Percentiles rank a stretch among this genome's conserved stretches.
phyloP scores from a whole-genome alignment of 129 eudicot genomes.

The Rutidosis leptorrhynchoides region DNA sequence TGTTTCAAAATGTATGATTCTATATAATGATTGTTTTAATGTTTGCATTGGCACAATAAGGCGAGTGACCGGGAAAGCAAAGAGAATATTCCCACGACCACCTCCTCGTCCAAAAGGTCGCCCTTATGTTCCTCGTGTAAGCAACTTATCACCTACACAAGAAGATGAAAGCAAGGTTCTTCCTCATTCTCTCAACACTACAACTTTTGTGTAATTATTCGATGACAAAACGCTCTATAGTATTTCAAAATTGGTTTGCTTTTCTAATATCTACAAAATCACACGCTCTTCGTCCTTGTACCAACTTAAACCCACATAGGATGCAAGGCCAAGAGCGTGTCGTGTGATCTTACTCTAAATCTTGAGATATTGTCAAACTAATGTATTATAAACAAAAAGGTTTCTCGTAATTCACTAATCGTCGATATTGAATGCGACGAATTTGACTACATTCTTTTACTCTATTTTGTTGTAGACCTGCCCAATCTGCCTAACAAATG shows the following conservation, averaged over 20 bases:
- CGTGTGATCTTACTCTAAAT: neutral
- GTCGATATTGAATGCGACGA: neutral
- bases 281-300: no score
- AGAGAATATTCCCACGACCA: conserved; percentile 49
- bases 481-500: conserved; percentile 67
- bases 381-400: neutral
- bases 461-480: conserved; percentile 45
- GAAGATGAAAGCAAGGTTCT: conserved; percentile 55
- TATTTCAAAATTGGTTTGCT: neutral
- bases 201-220: neutral
- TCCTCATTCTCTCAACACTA: conserved; percentile 2
- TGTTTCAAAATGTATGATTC: conserved; percentile 11
- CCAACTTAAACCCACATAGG: neutral
- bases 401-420: neutral
- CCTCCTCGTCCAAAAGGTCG: conserved; percentile 58
- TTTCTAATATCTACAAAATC: no score
- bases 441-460: conserved; percentile 17
- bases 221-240: conserved; percentile 3
- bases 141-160: conserved; percentile 31
- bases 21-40: neutral
- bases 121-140: conserved; percentile 30
- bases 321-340: neutral
- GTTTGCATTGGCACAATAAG: conserved; percentile 28
- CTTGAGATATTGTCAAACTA: neutral
- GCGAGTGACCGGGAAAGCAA: conserved; percentile 51